phyloP scores from a whole-genome alignment of 306 rosid species.

The Sophora flavescens region DNA sequence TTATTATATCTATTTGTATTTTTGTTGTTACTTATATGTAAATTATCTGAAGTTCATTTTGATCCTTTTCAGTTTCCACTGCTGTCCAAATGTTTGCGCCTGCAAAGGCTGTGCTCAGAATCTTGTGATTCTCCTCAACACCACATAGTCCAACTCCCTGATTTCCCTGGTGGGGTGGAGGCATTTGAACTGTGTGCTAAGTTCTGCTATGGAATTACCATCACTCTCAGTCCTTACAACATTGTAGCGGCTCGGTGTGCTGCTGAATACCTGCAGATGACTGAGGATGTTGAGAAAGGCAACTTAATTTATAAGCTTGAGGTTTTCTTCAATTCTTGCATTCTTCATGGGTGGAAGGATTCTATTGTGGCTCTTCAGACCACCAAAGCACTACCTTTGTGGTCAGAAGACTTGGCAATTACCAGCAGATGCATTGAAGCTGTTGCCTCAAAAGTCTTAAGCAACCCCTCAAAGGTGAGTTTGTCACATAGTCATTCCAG shows the following conservation, averaged over 20 bases:
- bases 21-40: neutral
- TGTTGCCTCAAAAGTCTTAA: slow-evolving; percentile 73
- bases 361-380: slow-evolving; percentile 83
- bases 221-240: slow-evolving; percentile 95
- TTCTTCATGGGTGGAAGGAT: slow-evolving; percentile 96
- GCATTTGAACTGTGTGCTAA: slow-evolving; percentile 94
- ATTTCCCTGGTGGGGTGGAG: slow-evolving; percentile 87
- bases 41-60: slow-evolving; percentile 43
- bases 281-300: slow-evolving; percentile 95
- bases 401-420: slow-evolving; percentile 90
- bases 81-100: slow-evolving; percentile 82
- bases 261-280: slow-evolving; percentile 92
- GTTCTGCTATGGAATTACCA: slow-evolving; percentile 92
- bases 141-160: slow-evolving; percentile 83
- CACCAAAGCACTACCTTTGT: slow-evolving; percentile 73
- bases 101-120: slow-evolving; percentile 84
- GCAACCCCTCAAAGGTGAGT: slow-evolving; percentile 79
- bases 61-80: slow-evolving; percentile 84
- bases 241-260: slow-evolving; percentile 86
- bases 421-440: slow-evolving; percentile 87
- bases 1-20: neutral
- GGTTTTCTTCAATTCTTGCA: slow-evolving; percentile 88
- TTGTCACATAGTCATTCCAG: slow-evolving; percentile 83
- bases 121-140: slow-evolving; percentile 72
- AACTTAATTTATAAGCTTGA: slow-evolving; percentile 86